phyloP scores from a whole-genome alignment of 805 yeast genomes.

The Candida boidinii region DNA sequence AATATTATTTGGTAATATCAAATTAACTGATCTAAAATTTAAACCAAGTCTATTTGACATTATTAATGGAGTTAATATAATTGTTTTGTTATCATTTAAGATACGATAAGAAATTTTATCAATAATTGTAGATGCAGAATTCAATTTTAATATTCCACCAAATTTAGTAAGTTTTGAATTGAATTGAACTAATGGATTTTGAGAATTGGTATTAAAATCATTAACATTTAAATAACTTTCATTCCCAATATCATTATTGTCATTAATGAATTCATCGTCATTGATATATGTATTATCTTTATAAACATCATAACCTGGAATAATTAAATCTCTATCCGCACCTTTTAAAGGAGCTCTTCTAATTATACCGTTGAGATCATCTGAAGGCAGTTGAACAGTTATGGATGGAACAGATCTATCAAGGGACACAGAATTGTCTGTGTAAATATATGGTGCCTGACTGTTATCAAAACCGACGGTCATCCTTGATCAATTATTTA shows the following conservation, averaged over 20 bases:
- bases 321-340: too few species aligned
- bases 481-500: too few species aligned
- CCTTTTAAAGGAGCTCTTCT: too few species aligned
- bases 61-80: slow-evolving; percentile 31
- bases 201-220: background rate
- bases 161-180: slow-evolving; percentile 5
- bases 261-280: too few species aligned
- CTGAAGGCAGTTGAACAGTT: slow-evolving; percentile 1
- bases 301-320: too few species aligned
- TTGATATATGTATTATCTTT: too few species aligned
- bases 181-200: slow-evolving; percentile 11
- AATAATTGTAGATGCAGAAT: slow-evolving; percentile 13
- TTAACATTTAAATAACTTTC: too few species aligned
- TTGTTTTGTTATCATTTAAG: slow-evolving; percentile 20
- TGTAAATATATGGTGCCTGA: too few species aligned
- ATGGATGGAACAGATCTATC: slow-evolving; percentile 2
- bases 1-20: slow-evolving; percentile 30
- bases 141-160: slow-evolving; percentile 13
- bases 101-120: slow-evolving; percentile 25
- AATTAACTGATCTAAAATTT: slow-evolving; percentile 27
- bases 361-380: too few species aligned
- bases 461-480: too few species aligned
- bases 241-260: too few species aligned
- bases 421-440: background rate
- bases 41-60: slow-evolving; percentile 27